phyloP scores from a whole-genome alignment of 805 yeast species.

The Sungouiella thailandica region DNA sequence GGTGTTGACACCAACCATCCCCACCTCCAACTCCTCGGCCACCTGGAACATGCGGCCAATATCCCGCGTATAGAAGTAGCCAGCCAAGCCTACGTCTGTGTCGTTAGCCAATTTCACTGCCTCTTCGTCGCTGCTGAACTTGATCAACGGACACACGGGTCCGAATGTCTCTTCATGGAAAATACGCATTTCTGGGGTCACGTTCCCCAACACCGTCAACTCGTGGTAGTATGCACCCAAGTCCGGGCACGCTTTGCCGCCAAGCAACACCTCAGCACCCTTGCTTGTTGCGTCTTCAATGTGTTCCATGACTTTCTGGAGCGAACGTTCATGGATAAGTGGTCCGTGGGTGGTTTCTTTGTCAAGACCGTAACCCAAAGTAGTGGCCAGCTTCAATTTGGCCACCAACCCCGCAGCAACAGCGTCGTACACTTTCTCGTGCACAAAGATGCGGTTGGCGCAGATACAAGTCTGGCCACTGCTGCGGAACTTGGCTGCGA shows the following conservation, averaged over 20 bases:
- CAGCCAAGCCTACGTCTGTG: slow-evolving; percentile 71
- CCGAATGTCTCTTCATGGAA: slow-evolving; percentile 77
- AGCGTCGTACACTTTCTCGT: slow-evolving; percentile 13
- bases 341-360: slow-evolving; percentile 71
- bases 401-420: slow-evolving; percentile 10
- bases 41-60: slow-evolving; percentile 51
- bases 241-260: slow-evolving; percentile 52
- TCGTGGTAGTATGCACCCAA: slow-evolving; percentile 63
- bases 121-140: slow-evolving; percentile 60
- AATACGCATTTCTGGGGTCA: slow-evolving; percentile 51
- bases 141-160: slow-evolving; percentile 68
- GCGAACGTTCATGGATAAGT: slow-evolving; percentile 57
- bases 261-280: slow-evolving; percentile 61
- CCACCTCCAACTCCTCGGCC: slow-evolving; percentile 65
- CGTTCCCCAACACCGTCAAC: slow-evolving; percentile 63
- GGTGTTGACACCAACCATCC: slow-evolving; percentile 80
- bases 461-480: slow-evolving; percentile 20
- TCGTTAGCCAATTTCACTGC: slow-evolving; percentile 59
- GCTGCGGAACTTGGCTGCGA: slow-evolving; percentile 23
- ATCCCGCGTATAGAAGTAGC: slow-evolving; percentile 63
- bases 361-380: slow-evolving; percentile 60
- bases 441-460: slow-evolving; percentile 18
- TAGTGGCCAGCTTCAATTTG: slow-evolving; percentile 23
- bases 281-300: slow-evolving; percentile 60
- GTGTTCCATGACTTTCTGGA: slow-evolving; percentile 56